Evolutionary conservation across 305 asterid genomes (phyloP).

Genomic region (Lippia alba): DNA sequence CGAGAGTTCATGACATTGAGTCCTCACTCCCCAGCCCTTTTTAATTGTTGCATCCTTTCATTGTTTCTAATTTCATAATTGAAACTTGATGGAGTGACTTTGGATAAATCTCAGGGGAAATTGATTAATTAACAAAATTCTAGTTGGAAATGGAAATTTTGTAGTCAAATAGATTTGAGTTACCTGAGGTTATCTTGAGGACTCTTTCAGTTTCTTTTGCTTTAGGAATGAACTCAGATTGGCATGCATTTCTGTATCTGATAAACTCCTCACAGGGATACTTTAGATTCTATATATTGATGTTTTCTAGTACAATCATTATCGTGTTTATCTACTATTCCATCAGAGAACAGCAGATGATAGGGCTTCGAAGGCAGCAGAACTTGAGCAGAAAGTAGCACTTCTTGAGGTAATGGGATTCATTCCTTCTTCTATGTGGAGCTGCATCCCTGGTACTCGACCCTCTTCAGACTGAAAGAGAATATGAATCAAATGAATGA

Average conservation of each 20-base stretch:
- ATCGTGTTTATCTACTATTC: slow-evolving; percentile 29
- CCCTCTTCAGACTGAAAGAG: slow-evolving; percentile 30
- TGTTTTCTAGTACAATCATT: slow-evolving; percentile 30
- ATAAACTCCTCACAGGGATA: slow-evolving; percentile 4
- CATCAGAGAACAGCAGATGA: slow-evolving; percentile 96
- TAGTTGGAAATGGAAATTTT: slow-evolving; percentile 13
- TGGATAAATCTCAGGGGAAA: slow-evolving; percentile 23
- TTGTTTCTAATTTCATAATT: slow-evolving; percentile 12
- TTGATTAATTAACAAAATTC: slow-evolving; percentile 3
- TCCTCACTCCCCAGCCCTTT: too few relatives aligned
- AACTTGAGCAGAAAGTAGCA: slow-evolving; percentile 97
- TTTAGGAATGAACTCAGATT: slow-evolving; percentile 12
- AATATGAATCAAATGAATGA: slow-evolving; percentile 21
- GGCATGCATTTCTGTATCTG: slow-evolving; percentile 11
- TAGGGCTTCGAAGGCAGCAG: slow-evolving; percentile 88
- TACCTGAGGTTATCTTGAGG: slow-evolving; percentile 15
- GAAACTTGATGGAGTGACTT: not conserved
- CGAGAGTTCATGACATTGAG: too few relatives aligned
- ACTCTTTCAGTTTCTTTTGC: slow-evolving; percentile 10
- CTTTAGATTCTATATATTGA: slow-evolving; percentile 10
- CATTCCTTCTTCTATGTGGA: slow-evolving; percentile 30
- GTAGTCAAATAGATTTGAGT: too few relatives aligned
- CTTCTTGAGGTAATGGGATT: slow-evolving; percentile 82
- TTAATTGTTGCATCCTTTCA: too few relatives aligned
- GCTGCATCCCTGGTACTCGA: slow-evolving; percentile 22